These are phyloP conservation scores for Aspergillus fijiensis DNA, from an alignment of 2,329 filamentous ascomycete genomes.

Conservation along the genomic window DNA sequence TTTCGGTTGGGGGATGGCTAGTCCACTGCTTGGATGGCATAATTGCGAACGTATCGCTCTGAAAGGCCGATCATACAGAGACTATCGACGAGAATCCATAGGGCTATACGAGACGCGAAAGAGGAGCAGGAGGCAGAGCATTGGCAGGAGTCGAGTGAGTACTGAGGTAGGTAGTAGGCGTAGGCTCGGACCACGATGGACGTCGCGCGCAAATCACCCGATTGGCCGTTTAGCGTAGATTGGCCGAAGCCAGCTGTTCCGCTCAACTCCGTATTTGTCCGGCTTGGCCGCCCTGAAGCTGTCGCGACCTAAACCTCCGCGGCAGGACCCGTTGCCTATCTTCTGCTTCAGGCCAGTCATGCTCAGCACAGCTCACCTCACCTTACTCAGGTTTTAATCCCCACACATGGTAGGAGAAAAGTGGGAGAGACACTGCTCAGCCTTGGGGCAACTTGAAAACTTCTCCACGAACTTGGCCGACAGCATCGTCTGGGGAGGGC, in stretches of 20 bases:
- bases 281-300: constrained; percentile 2
- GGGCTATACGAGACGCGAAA: too few species aligned
- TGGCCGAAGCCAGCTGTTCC: background rate
- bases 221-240: background rate
- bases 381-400: background rate
- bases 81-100: too few species aligned
- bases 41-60: too few species aligned
- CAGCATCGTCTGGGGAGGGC: too few species aligned
- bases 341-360: too few species aligned
- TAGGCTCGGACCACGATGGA: constrained; percentile 1
- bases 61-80: too few species aligned
- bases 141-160: background rate
- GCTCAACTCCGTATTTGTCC: constrained; percentile 6
- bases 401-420: background rate
- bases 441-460: background rate
- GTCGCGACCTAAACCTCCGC: background rate
- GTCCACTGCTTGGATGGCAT: too few species aligned
- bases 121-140: background rate
- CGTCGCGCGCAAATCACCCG: constrained; percentile 5
- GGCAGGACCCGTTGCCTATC: background rate
- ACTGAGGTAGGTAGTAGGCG: background rate
- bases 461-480: too few species aligned
- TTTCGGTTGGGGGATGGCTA: too few species aligned
- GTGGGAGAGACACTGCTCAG: background rate
- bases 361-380: constrained; percentile 11